Evolutionary conservation across 148 eudicot genomes (phyloP), one percentile per base, ranked within the genome.

Genomic region (Beta vulgaris): DNA sequence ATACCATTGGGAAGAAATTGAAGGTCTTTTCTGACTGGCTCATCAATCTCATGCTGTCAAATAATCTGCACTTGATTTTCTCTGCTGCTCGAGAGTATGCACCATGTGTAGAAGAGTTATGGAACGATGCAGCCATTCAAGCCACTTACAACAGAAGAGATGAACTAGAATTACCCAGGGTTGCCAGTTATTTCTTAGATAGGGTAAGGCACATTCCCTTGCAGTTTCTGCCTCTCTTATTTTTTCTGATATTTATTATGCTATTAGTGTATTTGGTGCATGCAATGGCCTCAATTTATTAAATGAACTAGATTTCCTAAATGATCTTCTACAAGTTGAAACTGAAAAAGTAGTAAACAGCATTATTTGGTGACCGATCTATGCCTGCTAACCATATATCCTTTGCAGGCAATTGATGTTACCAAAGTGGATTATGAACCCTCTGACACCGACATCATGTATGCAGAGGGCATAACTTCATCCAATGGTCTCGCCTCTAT

Each of bases 21-120:
- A 83, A 85, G 86, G n/a, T 35, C 8, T 89, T 90, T 77, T 89
- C 96, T 19, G 88, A 87, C 57, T 90, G 97, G 94, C 87, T 93
- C 73, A 84, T 91, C 44, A 73, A 88, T 72, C 77, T 84, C 57
- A 87, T 84, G 88, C 77, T 82, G 64, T 82, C 97, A 5, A 90
- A 92, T 71, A 91, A 91, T 81, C 84, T 91, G 73, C 90, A 91
- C 43, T 77, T 72, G 74, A 77, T 89, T 36, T 87, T 88, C 71
- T 94, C 92, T 14, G 94, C 92, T 2, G 76, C 94, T 76, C 85
- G 94, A 78, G 98, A 89, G 85, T 85, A 89, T 76, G 87, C 98
- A 54, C 86, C 84, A 36, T 55, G 40, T 68, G 89, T 93, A 49
- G 93, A 88, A 76, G 94, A 93, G 48, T 68, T 93, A 46, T 88